phyloP scores from a whole-genome alignment of 1,284 basidiomycete genomes.

The Paramarasmius palmivorus region DNA sequence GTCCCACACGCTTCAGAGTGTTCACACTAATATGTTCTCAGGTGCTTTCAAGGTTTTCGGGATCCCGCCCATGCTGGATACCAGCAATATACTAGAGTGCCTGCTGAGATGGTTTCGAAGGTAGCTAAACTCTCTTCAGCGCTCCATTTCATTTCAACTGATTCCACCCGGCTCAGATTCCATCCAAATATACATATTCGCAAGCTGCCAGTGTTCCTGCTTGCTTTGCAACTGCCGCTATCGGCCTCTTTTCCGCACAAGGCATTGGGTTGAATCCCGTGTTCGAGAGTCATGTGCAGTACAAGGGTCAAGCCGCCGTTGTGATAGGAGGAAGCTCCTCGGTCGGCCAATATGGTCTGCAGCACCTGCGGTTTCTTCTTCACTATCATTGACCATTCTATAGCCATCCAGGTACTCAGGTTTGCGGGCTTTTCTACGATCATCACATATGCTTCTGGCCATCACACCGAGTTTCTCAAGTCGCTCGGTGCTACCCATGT shows the following conservation, averaged over 20 bases:
- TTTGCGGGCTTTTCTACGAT: slow-evolving; percentile 34
- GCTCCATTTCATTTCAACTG: no score
- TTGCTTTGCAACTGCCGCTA: background rate
- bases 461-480: slow-evolving; percentile 33
- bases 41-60: slow-evolving; percentile 41
- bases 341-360: slow-evolving; percentile 12
- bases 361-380: slow-evolving; percentile 17
- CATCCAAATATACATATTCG: slow-evolving; percentile 5
- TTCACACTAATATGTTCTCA: background rate
- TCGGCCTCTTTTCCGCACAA: slow-evolving; percentile 1
- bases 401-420: slow-evolving; percentile 2
- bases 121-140: slow-evolving; percentile 28
- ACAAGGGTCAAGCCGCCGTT: slow-evolving; percentile 1
- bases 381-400: background rate
- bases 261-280: slow-evolving; percentile 10
- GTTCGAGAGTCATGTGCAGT: slow-evolving; percentile 1
- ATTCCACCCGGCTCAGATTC: background rate
- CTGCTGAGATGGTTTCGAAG: slow-evolving; percentile 42
- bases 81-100: slow-evolving; percentile 48
- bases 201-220: slow-evolving; percentile 9
- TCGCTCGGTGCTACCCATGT: slow-evolving; percentile 42
- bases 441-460: slow-evolving; percentile 38
- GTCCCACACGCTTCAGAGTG: slow-evolving; percentile 14
- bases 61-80: slow-evolving; percentile 39
- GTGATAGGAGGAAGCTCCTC: slow-evolving; percentile 8